phyloP scores from a whole-genome alignment of 495 filamentous ascomycete species.

The Parathielavia appendiculata region DNA sequence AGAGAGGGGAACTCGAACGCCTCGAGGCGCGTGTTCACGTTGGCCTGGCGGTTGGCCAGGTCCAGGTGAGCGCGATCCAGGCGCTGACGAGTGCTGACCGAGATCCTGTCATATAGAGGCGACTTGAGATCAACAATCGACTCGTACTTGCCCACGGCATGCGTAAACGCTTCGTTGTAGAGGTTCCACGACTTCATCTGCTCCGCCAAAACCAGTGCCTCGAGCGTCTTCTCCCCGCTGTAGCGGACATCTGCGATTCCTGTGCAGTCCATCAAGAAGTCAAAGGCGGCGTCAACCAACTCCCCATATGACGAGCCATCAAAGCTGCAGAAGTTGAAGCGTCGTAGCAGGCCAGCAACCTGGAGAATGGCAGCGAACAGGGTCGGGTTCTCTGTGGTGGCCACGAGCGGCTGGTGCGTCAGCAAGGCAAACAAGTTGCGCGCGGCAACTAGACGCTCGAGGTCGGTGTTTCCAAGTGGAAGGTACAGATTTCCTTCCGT shows the following conservation, averaged over 20 bases:
- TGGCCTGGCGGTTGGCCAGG: slow-evolving; percentile 61
- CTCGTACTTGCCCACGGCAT: slow-evolving; percentile 86
- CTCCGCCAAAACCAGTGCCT: slow-evolving; percentile 83
- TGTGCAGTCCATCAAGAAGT: slow-evolving; percentile 69
- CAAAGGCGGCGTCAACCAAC: slow-evolving; percentile 65
- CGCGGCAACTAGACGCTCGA: slow-evolving; percentile 65
- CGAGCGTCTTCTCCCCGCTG: slow-evolving; percentile 85
- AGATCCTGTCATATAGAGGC: slow-evolving; percentile 64
- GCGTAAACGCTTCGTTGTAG: slow-evolving; percentile 86
- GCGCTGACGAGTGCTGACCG: slow-evolving; percentile 64
- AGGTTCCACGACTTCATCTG: slow-evolving; percentile 72
- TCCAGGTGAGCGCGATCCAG: slow-evolving; percentile 78
- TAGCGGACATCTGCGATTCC: slow-evolving; percentile 71
- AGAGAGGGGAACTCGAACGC: slow-evolving; percentile 86
- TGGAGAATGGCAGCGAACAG: slow-evolving; percentile 71
- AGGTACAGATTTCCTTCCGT: slow-evolving; percentile 66
- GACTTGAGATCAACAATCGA: slow-evolving; percentile 62
- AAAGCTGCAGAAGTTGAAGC: slow-evolving; percentile 72
- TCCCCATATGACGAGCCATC: slow-evolving; percentile 82
- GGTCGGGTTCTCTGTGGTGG: slow-evolving; percentile 59
- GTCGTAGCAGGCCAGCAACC: slow-evolving; percentile 60
- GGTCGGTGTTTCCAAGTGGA: slow-evolving; percentile 48
- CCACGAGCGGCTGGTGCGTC: slow-evolving; percentile 71
- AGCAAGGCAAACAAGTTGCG: slow-evolving; percentile 92
- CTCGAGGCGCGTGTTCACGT: slow-evolving; percentile 61